phyloP scores from a whole-genome alignment of 2,329 filamentous ascomycete genomes.

The Neonectria faginata region DNA sequence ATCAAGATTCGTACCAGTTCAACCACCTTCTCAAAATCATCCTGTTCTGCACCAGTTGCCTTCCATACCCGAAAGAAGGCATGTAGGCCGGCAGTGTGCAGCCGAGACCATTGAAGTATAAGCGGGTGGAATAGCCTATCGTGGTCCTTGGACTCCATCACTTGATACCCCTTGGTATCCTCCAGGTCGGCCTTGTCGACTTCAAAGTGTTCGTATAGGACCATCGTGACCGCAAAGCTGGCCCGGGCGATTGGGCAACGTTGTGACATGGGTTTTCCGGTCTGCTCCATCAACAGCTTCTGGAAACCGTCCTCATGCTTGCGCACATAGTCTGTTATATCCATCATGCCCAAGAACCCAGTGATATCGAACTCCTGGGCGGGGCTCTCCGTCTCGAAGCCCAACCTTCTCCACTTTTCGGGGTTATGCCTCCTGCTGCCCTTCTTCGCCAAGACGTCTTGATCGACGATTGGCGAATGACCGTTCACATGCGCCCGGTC shows the following conservation, averaged over 20 bases:
- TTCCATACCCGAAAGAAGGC: constrained; percentile 96
- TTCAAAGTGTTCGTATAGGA: constrained; percentile 95
- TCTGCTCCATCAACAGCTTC: constrained; percentile 91
- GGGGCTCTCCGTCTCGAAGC: constrained; percentile 91
- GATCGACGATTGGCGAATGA: constrained; percentile 52
- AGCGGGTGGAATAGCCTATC: constrained; percentile 89
- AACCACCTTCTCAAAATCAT: constrained; percentile 93
- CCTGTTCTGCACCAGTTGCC: constrained; percentile 82
- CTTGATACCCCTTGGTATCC: constrained; percentile 80
- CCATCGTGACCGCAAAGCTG: constrained; percentile 86
- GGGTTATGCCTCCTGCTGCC: constrained; percentile 81
- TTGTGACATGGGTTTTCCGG: constrained; percentile 74
- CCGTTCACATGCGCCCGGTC: constrained; percentile 61
- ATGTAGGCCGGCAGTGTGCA: constrained; percentile 87
- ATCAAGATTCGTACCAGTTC: constrained; percentile 91
- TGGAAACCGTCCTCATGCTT: constrained; percentile 94
- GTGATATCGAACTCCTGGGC: constrained; percentile 85
- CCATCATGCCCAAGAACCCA: constrained; percentile 97
- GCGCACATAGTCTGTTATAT: constrained; percentile 91
- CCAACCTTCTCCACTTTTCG: constrained; percentile 91
- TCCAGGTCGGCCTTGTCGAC: constrained; percentile 86
- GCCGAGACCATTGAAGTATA: constrained; percentile 89
- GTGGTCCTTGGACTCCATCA: constrained; percentile 80
- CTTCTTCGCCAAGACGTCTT: constrained; percentile 59
- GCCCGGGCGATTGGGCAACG: constrained; percentile 89